Base-by-base conservation (phyloP, 2,329 filamentous ascomycete genomes). In the Raffaelea arxii region DNA sequence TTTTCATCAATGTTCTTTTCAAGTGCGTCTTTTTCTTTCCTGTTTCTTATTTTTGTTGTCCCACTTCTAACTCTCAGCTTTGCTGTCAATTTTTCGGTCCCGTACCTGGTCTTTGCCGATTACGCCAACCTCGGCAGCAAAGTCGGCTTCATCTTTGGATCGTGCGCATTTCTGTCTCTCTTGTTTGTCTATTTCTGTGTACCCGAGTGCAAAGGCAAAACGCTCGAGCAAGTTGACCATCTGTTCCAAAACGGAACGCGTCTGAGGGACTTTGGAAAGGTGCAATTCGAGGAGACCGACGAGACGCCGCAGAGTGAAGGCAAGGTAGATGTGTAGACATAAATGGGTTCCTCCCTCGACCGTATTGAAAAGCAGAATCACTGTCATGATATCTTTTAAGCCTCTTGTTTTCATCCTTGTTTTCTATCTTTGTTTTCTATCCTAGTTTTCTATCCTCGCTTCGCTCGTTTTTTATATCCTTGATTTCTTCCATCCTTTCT, bases 1-100 rank as follows among this genome's bases (percentile, higher is more conserved):
- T 36, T 16, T 5, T 36, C 7, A 18, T 36, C 14, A 36, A 36
- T 16, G 32, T 65, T 27, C 46, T 56, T 19, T 57, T 57, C 42
- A 58, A 46, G 19, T 41, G 9, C 7, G 38, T 16, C 16, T 36
- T 36, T n/a, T 36, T 18, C 6, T 36, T 12, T 36, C 16, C 19
- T 36, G 32, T n/a, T 6, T 36, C 32, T 36, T n/a, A 7, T n/a
- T 16, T n/a, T n/a, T n/a, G n/a, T n/a, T n/a, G n/a, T n/a, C n/a
- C n/a, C n/a, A n/a, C n/a, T n/a, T n/a, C n/a, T n/a, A 6, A 10
- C 6, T 36, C 19, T n/a, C 32, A 47, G 46, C 23, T 50, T 50
- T 25, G 22, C 40, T 25, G 49, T 51, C 43, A 46, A 40, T 24
- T 51, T 51, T 21, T 41, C 24, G 16, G 25, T 51, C 23, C 49